Evolutionary conservation across 192 early-diverging fungal genomes (phyloP), one percentile per base, ranked within the genome.

Genomic region (Chytriomyces sp.): DNA sequence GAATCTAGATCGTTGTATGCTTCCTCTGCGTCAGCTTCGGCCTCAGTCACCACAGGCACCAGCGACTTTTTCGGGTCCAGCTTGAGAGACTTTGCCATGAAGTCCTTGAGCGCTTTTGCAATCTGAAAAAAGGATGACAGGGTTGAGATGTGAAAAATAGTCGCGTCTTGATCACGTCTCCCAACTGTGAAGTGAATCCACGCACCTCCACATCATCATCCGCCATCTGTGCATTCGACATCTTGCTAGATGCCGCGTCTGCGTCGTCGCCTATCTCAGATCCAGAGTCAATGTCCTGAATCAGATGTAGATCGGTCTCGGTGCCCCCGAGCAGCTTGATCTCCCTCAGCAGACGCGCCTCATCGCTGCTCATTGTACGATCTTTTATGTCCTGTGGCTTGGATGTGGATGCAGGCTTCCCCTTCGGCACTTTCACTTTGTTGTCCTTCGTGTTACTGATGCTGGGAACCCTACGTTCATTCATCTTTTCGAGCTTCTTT

Each of bases 251-350:
- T 33, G 75, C 76, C 30, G 38, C 64, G 0, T 57, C 17, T 55
- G 78, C 32, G 3, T 63, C 39, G n/a, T 71, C 62, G 8, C 72
- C 77, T 34, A 64, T 81, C 17, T 85, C 86, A 30, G 81, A 80
- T 2, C 74, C 84, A 59, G 75, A 77, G 31, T 82, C 65, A 7
- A 85, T 82, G 28, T 87, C 88, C 14, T 75, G 70, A 7, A 91
- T 75, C 72, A 89, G 75, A 44, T 84, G 81, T 60, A 89, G 65
- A 56, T 91, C 89, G 17, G 75, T 77, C 67, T 76, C 73, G 53
- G 77, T 75, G 19, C 89, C 89, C 49, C 89, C 89, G n/a, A 91
- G 75, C 60, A 80, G 81, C 60, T 85, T 78, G 65, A 91, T 91
- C 80, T 91, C 88, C 26, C 75, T 75, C 72, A 88, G 80, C 55